These are phyloP conservation scores for Panicum hallii DNA, from an alignment of 202 grass and related monocot species.

Conservation along the genomic window DNA sequence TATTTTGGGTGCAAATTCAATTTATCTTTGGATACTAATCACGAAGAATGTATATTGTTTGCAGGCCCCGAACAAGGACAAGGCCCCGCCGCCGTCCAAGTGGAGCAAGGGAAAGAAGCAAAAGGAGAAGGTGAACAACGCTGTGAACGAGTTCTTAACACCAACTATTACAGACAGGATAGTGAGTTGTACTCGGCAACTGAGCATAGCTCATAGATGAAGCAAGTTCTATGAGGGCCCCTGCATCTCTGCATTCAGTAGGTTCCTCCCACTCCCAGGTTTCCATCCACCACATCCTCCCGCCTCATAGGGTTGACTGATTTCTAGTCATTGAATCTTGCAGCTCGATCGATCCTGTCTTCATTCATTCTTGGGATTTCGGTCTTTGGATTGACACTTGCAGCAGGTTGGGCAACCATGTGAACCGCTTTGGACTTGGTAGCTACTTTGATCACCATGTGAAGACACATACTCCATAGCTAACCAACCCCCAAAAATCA, in stretches of 20 bases:
- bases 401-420: background rate
- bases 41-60: no score
- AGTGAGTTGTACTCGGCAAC: background rate
- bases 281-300: background rate
- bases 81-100: no score
- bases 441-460: background rate
- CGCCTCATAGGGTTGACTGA: no score
- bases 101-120: no score
- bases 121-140: no score
- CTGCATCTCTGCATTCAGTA: background rate
- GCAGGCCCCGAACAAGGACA: no score
- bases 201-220: background rate
- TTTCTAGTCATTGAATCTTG: no score
- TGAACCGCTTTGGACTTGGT: background rate
- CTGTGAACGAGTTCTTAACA: no score
- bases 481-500: background rate
- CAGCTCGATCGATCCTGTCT: background rate
- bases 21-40: no score
- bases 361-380: background rate
- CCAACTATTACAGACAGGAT: no score
- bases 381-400: background rate
- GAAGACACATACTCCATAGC: background rate
- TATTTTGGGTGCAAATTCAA: no score
- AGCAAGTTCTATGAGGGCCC: background rate
- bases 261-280: background rate